phyloP scores from a whole-genome alignment of 2,329 filamentous ascomycete genomes.

The Paraphoma chrysanthemicola region DNA sequence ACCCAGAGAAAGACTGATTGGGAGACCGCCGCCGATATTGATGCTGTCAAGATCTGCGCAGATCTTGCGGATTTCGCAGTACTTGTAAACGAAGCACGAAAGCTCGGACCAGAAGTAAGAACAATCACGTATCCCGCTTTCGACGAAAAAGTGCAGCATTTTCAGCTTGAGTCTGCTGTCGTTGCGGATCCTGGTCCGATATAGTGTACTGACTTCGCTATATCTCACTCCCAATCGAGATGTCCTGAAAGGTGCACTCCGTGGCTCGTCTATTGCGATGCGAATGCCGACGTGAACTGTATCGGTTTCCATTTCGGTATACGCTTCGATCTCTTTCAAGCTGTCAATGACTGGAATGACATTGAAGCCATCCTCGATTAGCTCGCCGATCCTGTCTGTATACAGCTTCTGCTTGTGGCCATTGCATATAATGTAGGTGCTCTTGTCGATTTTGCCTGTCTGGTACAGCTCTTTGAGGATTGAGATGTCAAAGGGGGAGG shows the following conservation, averaged over 20 bases:
- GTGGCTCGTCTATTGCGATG: not conserved
- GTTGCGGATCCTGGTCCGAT: not conserved
- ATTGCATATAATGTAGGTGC: constrained; percentile 3
- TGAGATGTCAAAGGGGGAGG: not conserved
- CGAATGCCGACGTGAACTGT: not conserved
- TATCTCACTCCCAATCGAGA: constrained; percentile 1
- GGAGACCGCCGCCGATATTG: not conserved
- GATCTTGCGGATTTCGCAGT: constrained; percentile 1
- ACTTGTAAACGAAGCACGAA: not conserved
- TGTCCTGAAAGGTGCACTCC: not conserved
- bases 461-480: not conserved
- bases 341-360: not conserved
- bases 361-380: not conserved
- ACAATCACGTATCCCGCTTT: not conserved
- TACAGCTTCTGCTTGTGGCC: not conserved
- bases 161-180: not conserved
- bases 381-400: not conserved
- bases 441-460: not conserved
- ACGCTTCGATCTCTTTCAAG: not conserved
- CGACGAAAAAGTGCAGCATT: constrained; percentile 1
- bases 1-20: not conserved
- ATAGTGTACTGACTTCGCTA: not conserved
- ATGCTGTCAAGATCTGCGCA: not conserved
- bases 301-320: not conserved
- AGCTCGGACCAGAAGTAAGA: constrained; percentile 1